These are phyloP conservation scores for Glycine soja DNA, from an alignment of 306 rosid genomes.

Conservation along the genomic window DNA sequence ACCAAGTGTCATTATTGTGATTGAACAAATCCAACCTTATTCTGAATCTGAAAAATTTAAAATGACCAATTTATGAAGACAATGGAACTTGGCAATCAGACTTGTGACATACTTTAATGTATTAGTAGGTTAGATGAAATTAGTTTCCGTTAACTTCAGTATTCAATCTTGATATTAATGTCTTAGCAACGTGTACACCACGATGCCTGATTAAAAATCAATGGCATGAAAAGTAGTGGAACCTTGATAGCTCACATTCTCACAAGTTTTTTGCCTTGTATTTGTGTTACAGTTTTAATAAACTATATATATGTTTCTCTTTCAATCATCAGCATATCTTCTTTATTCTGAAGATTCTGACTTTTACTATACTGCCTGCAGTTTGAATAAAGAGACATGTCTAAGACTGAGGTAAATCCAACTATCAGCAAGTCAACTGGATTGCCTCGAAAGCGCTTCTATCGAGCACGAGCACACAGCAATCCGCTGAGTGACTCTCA, in stretches of 20 bases:
- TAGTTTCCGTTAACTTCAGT: neutral
- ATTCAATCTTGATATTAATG: neutral
- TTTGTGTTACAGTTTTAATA: too few relatives aligned
- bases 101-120: neutral
- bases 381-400: slow-evolving; percentile 60
- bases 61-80: slow-evolving; percentile 4
- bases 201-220: neutral
- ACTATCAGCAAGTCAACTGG: slow-evolving; percentile 84
- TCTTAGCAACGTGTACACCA: neutral
- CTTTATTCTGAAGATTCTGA: slow-evolving; percentile 41
- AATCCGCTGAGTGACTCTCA: slow-evolving; percentile 97
- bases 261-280: too few relatives aligned
- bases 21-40: neutral
- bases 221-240: too few relatives aligned
- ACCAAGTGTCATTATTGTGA: slow-evolving; percentile 6
- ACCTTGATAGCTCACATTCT: too few relatives aligned
- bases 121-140: slow-evolving; percentile 17
- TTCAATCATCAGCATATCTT: slow-evolving; percentile 7
- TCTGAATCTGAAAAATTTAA: slow-evolving; percentile 2
- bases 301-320: neutral
- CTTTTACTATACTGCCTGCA: slow-evolving; percentile 51
- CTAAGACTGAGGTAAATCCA: slow-evolving; percentile 62
- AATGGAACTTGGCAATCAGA: neutral
- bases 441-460: slow-evolving; percentile 95
- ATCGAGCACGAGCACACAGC: slow-evolving; percentile 97